Evolutionary conservation across 2,329 filamentous ascomycete species (phyloP).

Genomic region (Hymenoscyphus occultus): DNA sequence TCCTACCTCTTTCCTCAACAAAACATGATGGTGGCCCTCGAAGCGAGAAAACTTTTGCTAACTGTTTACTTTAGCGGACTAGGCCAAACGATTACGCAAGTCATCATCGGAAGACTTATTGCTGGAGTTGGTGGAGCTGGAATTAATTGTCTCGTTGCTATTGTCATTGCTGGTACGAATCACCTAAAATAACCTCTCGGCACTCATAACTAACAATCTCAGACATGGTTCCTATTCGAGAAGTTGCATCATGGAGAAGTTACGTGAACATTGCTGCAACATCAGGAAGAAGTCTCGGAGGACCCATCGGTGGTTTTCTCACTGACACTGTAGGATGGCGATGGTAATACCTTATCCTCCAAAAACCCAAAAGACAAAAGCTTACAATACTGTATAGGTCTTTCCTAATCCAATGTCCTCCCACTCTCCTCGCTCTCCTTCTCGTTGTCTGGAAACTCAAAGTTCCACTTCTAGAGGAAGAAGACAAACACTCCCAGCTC

Average conservation of each 20-base stretch:
- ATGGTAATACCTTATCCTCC: slow-evolving; percentile 40
- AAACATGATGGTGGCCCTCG: background rate
- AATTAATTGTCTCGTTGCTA: slow-evolving; percentile 48
- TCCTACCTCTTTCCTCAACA: slow-evolving; percentile 20
- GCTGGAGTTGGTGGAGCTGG: slow-evolving; percentile 52
- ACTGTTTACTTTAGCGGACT: slow-evolving; percentile 38
- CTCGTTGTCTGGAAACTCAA: slow-evolving; percentile 36
- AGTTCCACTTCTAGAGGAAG: slow-evolving; percentile 22
- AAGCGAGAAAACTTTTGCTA: background rate
- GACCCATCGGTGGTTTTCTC: slow-evolving; percentile 51
- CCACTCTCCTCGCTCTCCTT: slow-evolving; percentile 49
- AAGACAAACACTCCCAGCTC: slow-evolving; percentile 14
- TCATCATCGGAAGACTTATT: slow-evolving; percentile 50
- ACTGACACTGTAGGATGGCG: slow-evolving; percentile 55
- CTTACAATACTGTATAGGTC: slow-evolving; percentile 37
- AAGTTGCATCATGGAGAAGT: slow-evolving; percentile 52
- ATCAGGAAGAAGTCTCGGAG: slow-evolving; percentile 49
- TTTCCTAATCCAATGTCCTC: slow-evolving; percentile 55
- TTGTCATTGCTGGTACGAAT: slow-evolving; percentile 50
- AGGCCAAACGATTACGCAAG: slow-evolving; percentile 46
- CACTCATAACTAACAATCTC: slow-evolving; percentile 35
- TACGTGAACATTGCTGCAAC: slow-evolving; percentile 53
- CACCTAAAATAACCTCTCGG: background rate
- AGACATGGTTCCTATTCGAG: slow-evolving; percentile 51
- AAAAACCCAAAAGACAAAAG: background rate